Conservation (phyloP, 108 stramenopile species). For the Cylindrotheca closterium region DNA sequence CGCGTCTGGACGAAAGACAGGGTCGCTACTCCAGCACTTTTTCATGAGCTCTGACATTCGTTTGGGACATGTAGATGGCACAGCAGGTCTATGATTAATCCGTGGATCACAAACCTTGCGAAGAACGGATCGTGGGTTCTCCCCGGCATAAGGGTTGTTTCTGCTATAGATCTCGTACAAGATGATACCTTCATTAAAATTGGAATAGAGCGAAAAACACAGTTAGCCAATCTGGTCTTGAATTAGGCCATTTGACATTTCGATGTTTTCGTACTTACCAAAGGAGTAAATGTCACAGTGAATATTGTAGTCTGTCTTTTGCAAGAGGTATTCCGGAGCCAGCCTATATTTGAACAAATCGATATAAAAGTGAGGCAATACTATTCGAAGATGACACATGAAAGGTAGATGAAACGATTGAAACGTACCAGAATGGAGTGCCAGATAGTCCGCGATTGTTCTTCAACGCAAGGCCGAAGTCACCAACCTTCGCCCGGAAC, state of each 20-base stretch:
- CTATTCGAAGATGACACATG: no score
- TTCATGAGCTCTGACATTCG: conserved; percentile 20
- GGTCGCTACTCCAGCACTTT: conserved; percentile 17
- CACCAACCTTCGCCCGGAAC: conserved; percentile 54
- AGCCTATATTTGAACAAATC: conserved; percentile 40
- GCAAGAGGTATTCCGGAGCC: conserved; percentile 80
- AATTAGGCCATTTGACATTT: no score
- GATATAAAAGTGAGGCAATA: no score
- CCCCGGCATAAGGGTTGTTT: conserved; percentile 46
- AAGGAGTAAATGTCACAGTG: conserved; percentile 59
- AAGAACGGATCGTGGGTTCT: conserved; percentile 27
- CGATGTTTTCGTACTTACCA: conserved; percentile 25
- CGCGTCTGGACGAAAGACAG: conserved; percentile 13
- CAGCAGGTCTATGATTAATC: conserved; percentile 25
- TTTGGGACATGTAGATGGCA: conserved; percentile 13
- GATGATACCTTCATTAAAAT: conserved; percentile 50
- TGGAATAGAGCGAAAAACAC: no score
- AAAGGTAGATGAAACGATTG: no score
- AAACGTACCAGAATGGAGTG: conserved; percentile 68
- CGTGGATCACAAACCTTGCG: conserved; percentile 15
- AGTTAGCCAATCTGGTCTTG: no score
- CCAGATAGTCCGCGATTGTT: conserved; percentile 33
- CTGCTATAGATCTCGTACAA: conserved; percentile 56
- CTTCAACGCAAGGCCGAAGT: conserved; percentile 66
- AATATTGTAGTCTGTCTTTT: conserved; percentile 41